These are phyloP conservation scores for Anthostomella pinea DNA, from an alignment of 2,329 filamentous ascomycete genomes.

Conservation along the genomic window DNA sequence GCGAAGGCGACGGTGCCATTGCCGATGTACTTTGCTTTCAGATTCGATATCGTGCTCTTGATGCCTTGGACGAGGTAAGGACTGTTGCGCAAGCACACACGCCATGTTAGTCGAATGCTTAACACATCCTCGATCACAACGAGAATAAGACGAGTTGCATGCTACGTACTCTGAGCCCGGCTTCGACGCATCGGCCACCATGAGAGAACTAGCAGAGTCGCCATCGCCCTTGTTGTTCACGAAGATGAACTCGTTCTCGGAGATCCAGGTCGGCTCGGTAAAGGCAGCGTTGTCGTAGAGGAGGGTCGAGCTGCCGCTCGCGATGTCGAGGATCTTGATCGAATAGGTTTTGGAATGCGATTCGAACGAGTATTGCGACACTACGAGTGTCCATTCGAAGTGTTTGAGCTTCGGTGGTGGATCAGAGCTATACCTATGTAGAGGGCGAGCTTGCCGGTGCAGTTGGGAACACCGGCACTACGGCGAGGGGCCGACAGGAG, in stretches of 20 bases:
- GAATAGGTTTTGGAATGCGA: constrained; percentile 67
- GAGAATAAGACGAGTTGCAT: background rate
- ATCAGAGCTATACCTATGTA: constrained; percentile 50
- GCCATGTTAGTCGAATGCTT: constrained; percentile 13
- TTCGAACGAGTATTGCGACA: constrained; percentile 77
- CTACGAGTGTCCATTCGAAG: constrained; percentile 39
- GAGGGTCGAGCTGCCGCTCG: constrained; percentile 60
- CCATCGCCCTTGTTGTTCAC: constrained; percentile 47
- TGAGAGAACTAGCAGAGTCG: constrained; percentile 46
- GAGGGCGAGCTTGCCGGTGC: constrained; percentile 59
- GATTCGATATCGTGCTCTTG: constrained; percentile 53
- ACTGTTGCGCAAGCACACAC: constrained; percentile 25
- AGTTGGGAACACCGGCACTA: constrained; percentile 67
- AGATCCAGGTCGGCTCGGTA: constrained; percentile 74
- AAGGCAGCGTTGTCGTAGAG: constrained; percentile 64
- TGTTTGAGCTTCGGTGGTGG: constrained; percentile 31
- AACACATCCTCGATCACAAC: no score
- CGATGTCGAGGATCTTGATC: constrained; percentile 68
- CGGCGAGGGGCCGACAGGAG: constrained; percentile 73
- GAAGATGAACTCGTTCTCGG: constrained; percentile 59
- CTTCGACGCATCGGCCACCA: constrained; percentile 38
- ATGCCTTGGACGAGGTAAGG: constrained; percentile 48
- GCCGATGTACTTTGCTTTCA: constrained; percentile 54
- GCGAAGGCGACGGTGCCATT: constrained; percentile 52
- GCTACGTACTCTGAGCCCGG: constrained; percentile 37